Evolutionary conservation across 495 filamentous ascomycete genomes (phyloP), one percentile per base, ranked within the genome.

Genomic region (Niebla homalea): DNA sequence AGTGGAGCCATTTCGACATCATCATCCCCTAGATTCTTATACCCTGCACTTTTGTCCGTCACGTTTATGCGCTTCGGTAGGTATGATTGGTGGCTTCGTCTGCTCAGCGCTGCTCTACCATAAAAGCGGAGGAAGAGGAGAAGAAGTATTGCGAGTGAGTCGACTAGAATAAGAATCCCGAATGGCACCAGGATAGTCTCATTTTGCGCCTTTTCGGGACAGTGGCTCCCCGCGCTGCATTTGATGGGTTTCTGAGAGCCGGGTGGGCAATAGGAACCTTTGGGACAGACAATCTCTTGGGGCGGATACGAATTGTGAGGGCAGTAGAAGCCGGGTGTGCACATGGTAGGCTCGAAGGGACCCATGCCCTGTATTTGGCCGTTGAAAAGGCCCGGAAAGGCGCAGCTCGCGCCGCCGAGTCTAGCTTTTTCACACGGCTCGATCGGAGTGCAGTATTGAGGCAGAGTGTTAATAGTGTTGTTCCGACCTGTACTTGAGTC

Each of bases 401-500:
- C 29, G 14, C 29, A 32, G 29, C 29, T 32, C 2, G 29, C 29
- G 29, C 66, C 64, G 5, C 57, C 53, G 2, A 72, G 47, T 49
- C 71, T 60, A 10, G 62, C 58, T 38, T 52, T 52, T 38, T 68
- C 62, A 43, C 64, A 72, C 10, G 55, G 44, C 3, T 62, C 61
- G 10, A 63, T 47, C 1, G 71, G 71, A 35, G 70, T 64, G 42
- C 71, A 75, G 54, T 64, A 75, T 51, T 67, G 61, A 16, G 71
- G 71, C 4, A 70, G 59, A 1, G 61, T 60, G 40, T 64, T 65
- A 26, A 65, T 62, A 4, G 68, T 69, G 44, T 74, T 74, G 51
- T 72, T 71, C 42, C 46, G 43, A 46, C 70, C 71, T 73, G 60
- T 43, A 59, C 55, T 53, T 1, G 47, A 14, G 36, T 35, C 45